Conservation (phyloP, 495 filamentous ascomycete species). For the Penicillium egyptiacum region DNA sequence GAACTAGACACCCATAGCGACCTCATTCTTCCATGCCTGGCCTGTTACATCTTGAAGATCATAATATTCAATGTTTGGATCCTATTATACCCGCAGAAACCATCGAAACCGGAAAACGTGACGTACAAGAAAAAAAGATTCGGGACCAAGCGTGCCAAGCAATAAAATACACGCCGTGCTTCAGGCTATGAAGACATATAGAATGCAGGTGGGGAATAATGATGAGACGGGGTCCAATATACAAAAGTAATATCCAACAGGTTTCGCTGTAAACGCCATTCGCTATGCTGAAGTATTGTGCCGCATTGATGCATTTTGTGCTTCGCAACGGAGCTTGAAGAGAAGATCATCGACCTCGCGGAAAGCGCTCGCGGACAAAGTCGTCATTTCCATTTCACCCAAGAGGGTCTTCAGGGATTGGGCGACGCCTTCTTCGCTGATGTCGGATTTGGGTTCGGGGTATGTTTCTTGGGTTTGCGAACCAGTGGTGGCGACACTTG, state of each 20-base stretch:
- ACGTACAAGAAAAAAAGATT: conserved; percentile 1
- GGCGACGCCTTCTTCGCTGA: conserved; percentile 39
- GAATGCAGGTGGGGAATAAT: conserved; percentile 31
- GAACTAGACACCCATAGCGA: background rate
- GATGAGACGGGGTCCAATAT: conserved; percentile 13
- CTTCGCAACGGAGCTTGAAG: conserved; percentile 63
- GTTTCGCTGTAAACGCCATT: conserved; percentile 37
- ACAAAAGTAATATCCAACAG: conserved; percentile 17
- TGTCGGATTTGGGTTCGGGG: conserved; percentile 6
- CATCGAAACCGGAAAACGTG: background rate
- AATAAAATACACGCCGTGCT: conserved; percentile 3
- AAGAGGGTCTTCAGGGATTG: conserved; percentile 51
- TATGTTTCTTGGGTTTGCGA: conserved; percentile 19
- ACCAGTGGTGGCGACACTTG: conserved; percentile 17
- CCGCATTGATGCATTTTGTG: conserved; percentile 61
- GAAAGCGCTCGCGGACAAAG: conserved; percentile 51
- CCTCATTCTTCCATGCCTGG: background rate
- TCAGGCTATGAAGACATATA: conserved; percentile 9
- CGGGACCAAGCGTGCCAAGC: background rate
- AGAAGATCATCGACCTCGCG: conserved; percentile 65
- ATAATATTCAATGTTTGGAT: background rate
- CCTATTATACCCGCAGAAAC: conserved; percentile 1
- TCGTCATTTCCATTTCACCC: conserved; percentile 49
- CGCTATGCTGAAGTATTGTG: conserved; percentile 45
- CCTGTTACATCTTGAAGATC: background rate